Conservation (phyloP, 2,329 filamentous ascomycete species). For the Aureobasidium sp. region DNA sequence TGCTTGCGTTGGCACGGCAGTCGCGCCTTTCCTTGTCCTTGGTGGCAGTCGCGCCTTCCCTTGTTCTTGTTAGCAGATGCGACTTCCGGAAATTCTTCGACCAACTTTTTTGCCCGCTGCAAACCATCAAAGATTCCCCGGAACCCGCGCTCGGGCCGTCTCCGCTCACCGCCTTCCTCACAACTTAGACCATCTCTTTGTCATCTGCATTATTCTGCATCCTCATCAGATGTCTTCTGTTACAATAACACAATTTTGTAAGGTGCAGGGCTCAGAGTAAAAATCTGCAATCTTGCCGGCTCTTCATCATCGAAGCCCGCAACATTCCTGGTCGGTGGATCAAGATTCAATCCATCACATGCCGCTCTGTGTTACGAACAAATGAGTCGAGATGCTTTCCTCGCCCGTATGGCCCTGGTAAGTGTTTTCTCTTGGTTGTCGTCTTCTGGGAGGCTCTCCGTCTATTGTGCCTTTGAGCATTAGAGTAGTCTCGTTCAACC, state of each 20-base stretch:
- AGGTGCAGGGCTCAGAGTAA: no score
- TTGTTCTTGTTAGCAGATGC: no score
- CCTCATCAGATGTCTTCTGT: no score
- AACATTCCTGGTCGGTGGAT: no score
- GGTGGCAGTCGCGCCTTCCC: neutral
- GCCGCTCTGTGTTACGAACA: neutral
- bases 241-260: no score
- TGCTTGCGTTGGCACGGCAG: neutral
- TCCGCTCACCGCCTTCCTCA: neutral
- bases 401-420: conserved; percentile 29
- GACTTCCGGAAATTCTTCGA: neutral
- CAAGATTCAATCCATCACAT: no score
- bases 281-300: no score
- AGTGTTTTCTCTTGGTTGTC: neutral
- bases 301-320: no score
- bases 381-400: conserved; percentile 29
- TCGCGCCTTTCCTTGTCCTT: neutral
- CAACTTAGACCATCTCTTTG: neutral
- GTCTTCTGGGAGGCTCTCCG: neutral
- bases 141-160: neutral
- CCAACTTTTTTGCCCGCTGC: conserved; percentile 14
- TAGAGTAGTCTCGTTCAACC: no score
- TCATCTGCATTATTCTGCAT: neutral
- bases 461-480: no score
- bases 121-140: no score